Conservation (phyloP, 2,329 filamentous ascomycete genomes). For the Fusarium ambrosium region DNA sequence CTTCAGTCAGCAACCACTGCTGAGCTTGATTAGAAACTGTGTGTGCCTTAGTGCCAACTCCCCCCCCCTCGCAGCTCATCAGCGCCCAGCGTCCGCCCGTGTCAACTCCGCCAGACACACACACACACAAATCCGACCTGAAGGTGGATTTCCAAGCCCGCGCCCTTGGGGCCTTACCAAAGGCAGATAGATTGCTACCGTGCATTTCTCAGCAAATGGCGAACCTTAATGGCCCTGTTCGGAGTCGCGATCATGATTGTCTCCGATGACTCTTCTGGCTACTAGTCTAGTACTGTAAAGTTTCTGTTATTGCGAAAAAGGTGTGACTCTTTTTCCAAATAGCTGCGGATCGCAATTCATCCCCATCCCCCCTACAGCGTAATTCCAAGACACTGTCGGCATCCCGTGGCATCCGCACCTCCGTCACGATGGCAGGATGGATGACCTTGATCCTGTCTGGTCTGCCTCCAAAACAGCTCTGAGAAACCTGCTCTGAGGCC, state of each 20-base stretch:
- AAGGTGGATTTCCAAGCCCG: conserved; percentile 36
- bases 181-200: conserved; percentile 14
- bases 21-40: conserved; percentile 40
- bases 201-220: conserved; percentile 39
- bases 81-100: conserved; percentile 19
- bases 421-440: conserved; percentile 38
- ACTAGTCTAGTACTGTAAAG: neutral
- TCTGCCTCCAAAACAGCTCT: neutral
- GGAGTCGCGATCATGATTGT: conserved; percentile 25
- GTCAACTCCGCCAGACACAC: conserved; percentile 32
- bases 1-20: conserved; percentile 29
- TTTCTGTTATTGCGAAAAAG: conserved; percentile 8
- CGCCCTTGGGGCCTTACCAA: conserved; percentile 18
- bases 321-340: conserved; percentile 29
- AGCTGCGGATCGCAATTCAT: conserved; percentile 11
- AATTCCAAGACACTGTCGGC: conserved; percentile 34
- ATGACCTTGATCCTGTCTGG: conserved; percentile 25
- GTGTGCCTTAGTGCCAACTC: conserved; percentile 20
- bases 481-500: conserved; percentile 27
- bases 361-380: conserved; percentile 23
- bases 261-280: conserved; percentile 35
- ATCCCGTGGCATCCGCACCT: conserved; percentile 36
- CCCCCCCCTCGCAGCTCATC: conserved; percentile 22
- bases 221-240: conserved; percentile 38
- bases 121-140: conserved; percentile 31